phyloP scores from a whole-genome alignment of 2,329 filamentous ascomycete genomes.

The Arthrobotrys entomopaga region DNA sequence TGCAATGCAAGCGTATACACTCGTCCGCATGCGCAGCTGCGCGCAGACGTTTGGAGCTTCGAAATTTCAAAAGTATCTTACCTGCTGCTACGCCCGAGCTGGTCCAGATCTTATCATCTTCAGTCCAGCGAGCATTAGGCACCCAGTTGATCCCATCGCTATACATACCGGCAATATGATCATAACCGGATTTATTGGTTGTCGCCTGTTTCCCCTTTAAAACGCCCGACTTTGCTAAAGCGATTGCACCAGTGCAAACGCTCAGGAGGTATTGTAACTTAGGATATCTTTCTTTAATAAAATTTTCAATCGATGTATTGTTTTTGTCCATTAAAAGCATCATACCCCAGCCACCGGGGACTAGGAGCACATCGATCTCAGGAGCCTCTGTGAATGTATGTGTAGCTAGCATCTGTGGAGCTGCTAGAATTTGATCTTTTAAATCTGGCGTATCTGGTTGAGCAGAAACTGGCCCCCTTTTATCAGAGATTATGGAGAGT shows the following conservation, averaged over 20 bases:
- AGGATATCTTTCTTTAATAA: slow-evolving; percentile 64
- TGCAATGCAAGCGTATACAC: too few species aligned
- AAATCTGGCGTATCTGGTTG: background rate
- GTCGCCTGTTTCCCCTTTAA: slow-evolving; percentile 72
- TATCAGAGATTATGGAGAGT: background rate
- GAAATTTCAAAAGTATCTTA: slow-evolving; percentile 58
- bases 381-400: slow-evolving; percentile 56
- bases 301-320: slow-evolving; percentile 59
- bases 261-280: slow-evolving; percentile 70
- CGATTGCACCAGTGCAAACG: slow-evolving; percentile 73
- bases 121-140: slow-evolving; percentile 71
- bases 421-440: background rate
- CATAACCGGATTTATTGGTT: slow-evolving; percentile 68
- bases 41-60: too few species aligned
- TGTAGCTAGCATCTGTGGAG: slow-evolving; percentile 51
- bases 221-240: slow-evolving; percentile 70
- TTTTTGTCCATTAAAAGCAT: slow-evolving; percentile 57
- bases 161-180: slow-evolving; percentile 62
- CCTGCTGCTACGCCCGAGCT: slow-evolving; percentile 72
- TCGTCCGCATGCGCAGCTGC: too few species aligned
- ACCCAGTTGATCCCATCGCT: slow-evolving; percentile 71
- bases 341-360: slow-evolving; percentile 72
- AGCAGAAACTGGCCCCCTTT: background rate
- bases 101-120: slow-evolving; percentile 74
- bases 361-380: slow-evolving; percentile 70